Conservation (phyloP, 164 flowering plant genomes). For the Protea cynaroides region DNA sequence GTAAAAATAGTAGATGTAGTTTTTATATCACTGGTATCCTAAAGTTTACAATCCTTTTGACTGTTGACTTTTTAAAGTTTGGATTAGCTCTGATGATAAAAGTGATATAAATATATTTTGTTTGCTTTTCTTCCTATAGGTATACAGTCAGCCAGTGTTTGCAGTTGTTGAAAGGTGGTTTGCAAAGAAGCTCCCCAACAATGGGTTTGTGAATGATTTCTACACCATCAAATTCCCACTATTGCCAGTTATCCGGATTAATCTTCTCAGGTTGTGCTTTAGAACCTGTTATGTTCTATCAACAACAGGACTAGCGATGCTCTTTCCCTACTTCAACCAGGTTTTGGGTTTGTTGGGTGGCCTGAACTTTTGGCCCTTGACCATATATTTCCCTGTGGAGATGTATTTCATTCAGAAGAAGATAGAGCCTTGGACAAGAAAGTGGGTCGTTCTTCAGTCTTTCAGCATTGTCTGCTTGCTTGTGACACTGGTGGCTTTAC, state of each 20-base stretch:
- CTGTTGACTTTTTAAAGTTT: no score
- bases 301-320: constrained; percentile 41
- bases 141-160: constrained; percentile 56
- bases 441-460: constrained; percentile 38
- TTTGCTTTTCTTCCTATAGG: constrained; percentile 14
- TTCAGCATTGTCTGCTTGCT: constrained; percentile 35
- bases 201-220: constrained; percentile 25
- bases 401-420: constrained; percentile 58
- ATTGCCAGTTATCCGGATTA: constrained; percentile 26
- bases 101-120: no score
- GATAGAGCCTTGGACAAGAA: constrained; percentile 37
- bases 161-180: constrained; percentile 40
- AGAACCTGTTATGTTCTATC: constrained; percentile 47
- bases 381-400: constrained; percentile 63
- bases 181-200: constrained; percentile 28
- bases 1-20: no score
- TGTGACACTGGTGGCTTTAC: constrained; percentile 30
- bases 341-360: constrained; percentile 57
- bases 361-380: constrained; percentile 56
- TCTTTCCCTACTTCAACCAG: constrained; percentile 66
- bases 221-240: constrained; percentile 32
- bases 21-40: no score
- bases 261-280: constrained; percentile 37
- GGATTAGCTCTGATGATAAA: no score
- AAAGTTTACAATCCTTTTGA: no score